Evolutionary conservation across 805 yeast species (phyloP), one percentile per base, ranked within the genome.

Genomic region (Priceomyces melissophilus): DNA sequence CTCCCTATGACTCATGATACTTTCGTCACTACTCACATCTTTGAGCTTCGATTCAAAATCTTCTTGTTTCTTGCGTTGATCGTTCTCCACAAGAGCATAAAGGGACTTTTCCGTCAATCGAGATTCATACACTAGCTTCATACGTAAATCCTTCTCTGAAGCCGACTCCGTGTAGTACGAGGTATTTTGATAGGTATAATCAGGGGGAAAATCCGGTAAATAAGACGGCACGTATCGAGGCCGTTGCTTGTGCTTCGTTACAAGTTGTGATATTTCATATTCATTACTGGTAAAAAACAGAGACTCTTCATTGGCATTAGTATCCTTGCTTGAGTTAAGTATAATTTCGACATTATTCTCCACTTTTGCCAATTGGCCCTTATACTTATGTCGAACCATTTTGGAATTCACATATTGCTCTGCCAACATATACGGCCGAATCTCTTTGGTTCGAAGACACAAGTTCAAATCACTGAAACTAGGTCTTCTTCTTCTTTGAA

Each of bases 121-220:
- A 25, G 95, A 86, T 58, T 91, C 97, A 38, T 80, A 81, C 2
- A 87, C 90, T 38, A 90, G 68, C 51, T 78, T 77, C 41, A 84
- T 78, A 46, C 91, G 72, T 40, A 91, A 72, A 42, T 76, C 68
- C 47, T 83, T 78, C 45, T 90, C 87, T 53, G 87, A 91, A 1
- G 81, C 76, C 11, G 81, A 63, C 16, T 78, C 68, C 41, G 81
- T 73, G 57, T 69, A 89, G 47, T 74, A 73, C 0, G 96, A 84
- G 0, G 96, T 85, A 41, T 81, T 76, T 60, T 79, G 81, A 58
- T 84, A 91, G 0, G 98, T 91, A 61, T 90, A 95, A 53, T 88
- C 96, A 0, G 98, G 96, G 1, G 99, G 99, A 23, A 91, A 71
- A 10, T 80, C 79, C 0, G 99, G 99, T 50, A 91, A 65, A 82